Percentiles rank a stretch among this genome's conserved stretches.
Evolutionary conservation across 306 rosid genomes (phyloP).

Genomic region (Hylodesmum podocarpum): DNA sequence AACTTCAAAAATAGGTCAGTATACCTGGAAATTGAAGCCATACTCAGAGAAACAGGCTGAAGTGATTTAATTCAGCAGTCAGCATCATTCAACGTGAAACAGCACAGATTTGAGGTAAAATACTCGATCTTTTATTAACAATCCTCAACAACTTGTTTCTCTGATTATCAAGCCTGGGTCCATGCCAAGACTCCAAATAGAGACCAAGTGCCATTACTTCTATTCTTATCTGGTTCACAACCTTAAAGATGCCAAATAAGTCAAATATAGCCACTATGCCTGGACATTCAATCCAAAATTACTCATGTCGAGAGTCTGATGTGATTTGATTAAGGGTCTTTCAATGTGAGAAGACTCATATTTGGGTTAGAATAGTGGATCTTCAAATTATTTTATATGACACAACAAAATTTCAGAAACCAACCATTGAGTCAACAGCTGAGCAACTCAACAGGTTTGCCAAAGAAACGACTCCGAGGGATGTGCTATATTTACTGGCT

Average conservation of each 20-base stretch:
- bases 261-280: neutral
- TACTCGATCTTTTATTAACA: neutral
- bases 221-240: neutral
- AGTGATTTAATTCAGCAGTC: neutral
- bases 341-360: neutral
- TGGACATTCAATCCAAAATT: constrained; percentile 1
- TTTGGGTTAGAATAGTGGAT: neutral
- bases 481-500: neutral
- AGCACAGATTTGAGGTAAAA: neutral
- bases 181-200: neutral
- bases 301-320: neutral
- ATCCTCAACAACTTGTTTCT: neutral
- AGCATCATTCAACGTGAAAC: neutral
- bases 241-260: neutral
- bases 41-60: neutral
- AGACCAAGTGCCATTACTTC: neutral
- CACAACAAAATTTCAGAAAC: neutral
- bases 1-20: neutral
- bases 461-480: neutral
- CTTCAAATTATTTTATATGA: constrained; percentile 2
- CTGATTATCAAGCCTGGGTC: neutral
- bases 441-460: neutral
- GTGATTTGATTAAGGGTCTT: neutral
- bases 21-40: neutral
- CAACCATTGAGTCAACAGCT: neutral